Conservation (phyloP, 352 stramenopile genomes). For the Phytopythium vexans region DNA sequence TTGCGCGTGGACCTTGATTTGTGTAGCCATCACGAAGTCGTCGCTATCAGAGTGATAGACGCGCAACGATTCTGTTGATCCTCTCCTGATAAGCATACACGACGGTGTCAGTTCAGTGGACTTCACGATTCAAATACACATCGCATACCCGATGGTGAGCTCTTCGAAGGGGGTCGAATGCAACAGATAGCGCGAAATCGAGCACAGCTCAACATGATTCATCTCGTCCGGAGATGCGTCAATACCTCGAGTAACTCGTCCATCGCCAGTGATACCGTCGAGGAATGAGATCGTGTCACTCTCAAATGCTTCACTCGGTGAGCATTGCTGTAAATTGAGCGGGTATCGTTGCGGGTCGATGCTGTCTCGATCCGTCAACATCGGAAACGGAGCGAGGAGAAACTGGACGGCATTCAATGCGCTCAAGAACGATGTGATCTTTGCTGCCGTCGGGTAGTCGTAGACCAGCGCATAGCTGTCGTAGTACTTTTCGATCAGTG, state of each 20-base stretch:
- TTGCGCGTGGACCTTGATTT: constrained; percentile 36
- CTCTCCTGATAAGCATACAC: not conserved
- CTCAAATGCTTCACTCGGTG: constrained; percentile 35
- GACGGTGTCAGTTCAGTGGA: not conserved
- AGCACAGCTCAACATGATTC: constrained; percentile 49
- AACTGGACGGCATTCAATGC: constrained; percentile 74
- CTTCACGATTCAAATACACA: too few relatives aligned
- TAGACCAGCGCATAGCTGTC: constrained; percentile 52
- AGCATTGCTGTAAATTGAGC: constrained; percentile 48
- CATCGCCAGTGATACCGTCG: constrained; percentile 19
- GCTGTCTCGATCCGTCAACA: constrained; percentile 6
- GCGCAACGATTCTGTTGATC: not conserved
- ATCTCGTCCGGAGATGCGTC: constrained; percentile 40
- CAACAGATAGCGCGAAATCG: constrained; percentile 45
- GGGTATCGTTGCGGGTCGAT: constrained; percentile 22
- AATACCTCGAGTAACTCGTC: constrained; percentile 19
- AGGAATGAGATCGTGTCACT: constrained; percentile 19
- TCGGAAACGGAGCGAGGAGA: constrained; percentile 31
- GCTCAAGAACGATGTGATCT: constrained; percentile 58
- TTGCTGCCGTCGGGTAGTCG: constrained; percentile 53
- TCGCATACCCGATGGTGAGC: constrained; percentile 40
- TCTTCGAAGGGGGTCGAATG: constrained; percentile 31
- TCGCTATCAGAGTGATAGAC: too few relatives aligned
- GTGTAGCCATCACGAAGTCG: constrained; percentile 13
- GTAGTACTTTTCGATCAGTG: constrained; percentile 65